Conservation (phyloP, 345 rosid genomes). For the Pistacia integerrima region DNA sequence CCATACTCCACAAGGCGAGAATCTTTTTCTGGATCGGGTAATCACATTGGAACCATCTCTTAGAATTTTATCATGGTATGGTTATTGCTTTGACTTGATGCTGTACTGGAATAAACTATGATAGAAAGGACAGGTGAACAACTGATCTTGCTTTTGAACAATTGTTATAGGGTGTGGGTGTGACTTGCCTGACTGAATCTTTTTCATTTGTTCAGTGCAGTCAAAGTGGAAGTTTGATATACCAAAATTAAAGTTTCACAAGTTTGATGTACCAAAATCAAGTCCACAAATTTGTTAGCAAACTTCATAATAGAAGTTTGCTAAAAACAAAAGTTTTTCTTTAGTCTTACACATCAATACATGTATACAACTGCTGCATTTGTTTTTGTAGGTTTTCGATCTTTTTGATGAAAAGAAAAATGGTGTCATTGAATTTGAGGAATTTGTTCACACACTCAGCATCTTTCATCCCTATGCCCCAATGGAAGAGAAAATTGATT, state of each 20-base stretch:
- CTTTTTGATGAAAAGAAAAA: slow-evolving; percentile 86
- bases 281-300: not conserved
- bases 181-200: not conserved
- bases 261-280: not conserved
- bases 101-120: not conserved
- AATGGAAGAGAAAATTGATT: slow-evolving; percentile 71
- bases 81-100: not conserved
- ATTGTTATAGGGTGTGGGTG: not conserved
- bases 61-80: not conserved
- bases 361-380: not conserved
- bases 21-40: slow-evolving; percentile 90
- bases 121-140: not conserved
- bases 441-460: slow-evolving; percentile 70
- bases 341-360: not conserved
- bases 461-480: slow-evolving; percentile 84
- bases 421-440: slow-evolving; percentile 89
- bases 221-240: not conserved
- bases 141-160: not conserved
- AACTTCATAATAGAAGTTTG: not conserved
- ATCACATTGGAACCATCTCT: slow-evolving; percentile 19
- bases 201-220: not conserved
- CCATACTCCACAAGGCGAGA: slow-evolving; percentile 59
- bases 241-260: not conserved
- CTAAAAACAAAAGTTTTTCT: not conserved
- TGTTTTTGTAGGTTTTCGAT: slow-evolving; percentile 58